Conservation (phyloP, 352 stramenopile genomes). For the Phytophthora kernoviae region DNA sequence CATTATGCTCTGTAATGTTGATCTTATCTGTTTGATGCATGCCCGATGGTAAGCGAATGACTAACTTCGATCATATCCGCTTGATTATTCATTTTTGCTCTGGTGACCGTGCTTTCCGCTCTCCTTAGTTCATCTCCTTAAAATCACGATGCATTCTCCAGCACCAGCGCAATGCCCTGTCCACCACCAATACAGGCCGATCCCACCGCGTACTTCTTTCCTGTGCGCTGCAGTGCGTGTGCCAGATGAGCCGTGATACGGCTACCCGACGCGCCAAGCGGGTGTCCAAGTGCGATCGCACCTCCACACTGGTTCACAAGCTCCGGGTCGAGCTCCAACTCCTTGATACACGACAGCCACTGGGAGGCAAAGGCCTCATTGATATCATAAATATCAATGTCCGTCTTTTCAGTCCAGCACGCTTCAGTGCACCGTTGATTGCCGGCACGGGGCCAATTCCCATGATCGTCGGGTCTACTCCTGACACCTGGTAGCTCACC, state of each 20-base stretch:
- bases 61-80: background rate
- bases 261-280: conserved; percentile 94
- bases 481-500: conserved; percentile 92
- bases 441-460: conserved; percentile 96
- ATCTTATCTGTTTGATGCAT: too few relatives aligned
- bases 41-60: background rate
- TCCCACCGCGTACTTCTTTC: conserved; percentile 95
- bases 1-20: too few relatives aligned
- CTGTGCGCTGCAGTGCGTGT: conserved; percentile 85
- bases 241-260: conserved; percentile 92
- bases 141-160: conserved; percentile 89
- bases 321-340: conserved; percentile 94
- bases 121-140: background rate
- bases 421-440: conserved; percentile 92
- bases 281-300: conserved; percentile 97
- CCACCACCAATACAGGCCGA: conserved; percentile 98
- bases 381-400: conserved; percentile 98
- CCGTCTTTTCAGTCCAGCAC: conserved; percentile 89
- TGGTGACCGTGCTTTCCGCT: background rate
- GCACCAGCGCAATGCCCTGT: conserved; percentile 97
- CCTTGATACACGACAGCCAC: conserved; percentile 96
- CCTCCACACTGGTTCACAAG: conserved; percentile 95
- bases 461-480: conserved; percentile 97
- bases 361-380: conserved; percentile 99
- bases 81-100: background rate